phyloP scores from a whole-genome alignment of 768 basidiomycete genomes.

The Rhizopogon roseolus region DNA sequence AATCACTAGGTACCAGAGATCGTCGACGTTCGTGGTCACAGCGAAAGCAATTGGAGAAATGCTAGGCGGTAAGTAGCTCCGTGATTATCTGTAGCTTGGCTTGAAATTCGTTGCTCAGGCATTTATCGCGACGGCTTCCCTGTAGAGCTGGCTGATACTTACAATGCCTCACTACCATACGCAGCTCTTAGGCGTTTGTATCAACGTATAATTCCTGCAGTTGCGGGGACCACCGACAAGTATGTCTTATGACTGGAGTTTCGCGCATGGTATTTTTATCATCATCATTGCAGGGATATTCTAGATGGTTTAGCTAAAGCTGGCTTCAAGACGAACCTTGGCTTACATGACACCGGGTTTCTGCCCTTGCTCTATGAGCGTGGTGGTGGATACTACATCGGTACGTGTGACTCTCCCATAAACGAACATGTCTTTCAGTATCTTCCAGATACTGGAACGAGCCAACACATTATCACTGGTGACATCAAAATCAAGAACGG shows the following conservation, averaged over 20 bases:
- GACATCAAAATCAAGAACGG: slow-evolving; percentile 50
- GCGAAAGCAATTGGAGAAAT: slow-evolving; percentile 4
- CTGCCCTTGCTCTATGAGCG: slow-evolving; percentile 20
- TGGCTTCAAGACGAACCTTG: slow-evolving; percentile 35
- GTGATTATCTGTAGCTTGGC: background rate
- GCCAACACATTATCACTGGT: slow-evolving; percentile 39
- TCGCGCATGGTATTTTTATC: background rate
- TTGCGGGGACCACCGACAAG: slow-evolving; percentile 22
- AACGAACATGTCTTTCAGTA: background rate
- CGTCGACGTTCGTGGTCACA: slow-evolving; percentile 20
- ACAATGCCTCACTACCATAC: slow-evolving; percentile 12
- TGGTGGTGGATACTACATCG: slow-evolving; percentile 38
- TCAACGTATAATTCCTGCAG: slow-evolving; percentile 14
- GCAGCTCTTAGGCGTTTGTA: slow-evolving; percentile 11
- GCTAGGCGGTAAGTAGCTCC: slow-evolving; percentile 5
- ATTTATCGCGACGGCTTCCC: slow-evolving; percentile 16
- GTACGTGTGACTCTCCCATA: slow-evolving; percentile 11
- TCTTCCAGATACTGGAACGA: slow-evolving; percentile 32
- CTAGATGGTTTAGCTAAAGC: slow-evolving; percentile 33
- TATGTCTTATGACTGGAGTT: slow-evolving; percentile 3
- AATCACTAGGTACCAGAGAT: slow-evolving; percentile 17
- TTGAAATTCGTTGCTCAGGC: slow-evolving; percentile 1
- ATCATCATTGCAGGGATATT: slow-evolving; percentile 20
- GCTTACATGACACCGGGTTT: slow-evolving; percentile 29
- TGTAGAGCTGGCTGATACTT: slow-evolving; percentile 18